A percentile compares a stretch with the other conserved stretches of the same genome.
Conservation (phyloP, 2,329 filamentous ascomycete genomes). For the Lachnum nothofagi region DNA sequence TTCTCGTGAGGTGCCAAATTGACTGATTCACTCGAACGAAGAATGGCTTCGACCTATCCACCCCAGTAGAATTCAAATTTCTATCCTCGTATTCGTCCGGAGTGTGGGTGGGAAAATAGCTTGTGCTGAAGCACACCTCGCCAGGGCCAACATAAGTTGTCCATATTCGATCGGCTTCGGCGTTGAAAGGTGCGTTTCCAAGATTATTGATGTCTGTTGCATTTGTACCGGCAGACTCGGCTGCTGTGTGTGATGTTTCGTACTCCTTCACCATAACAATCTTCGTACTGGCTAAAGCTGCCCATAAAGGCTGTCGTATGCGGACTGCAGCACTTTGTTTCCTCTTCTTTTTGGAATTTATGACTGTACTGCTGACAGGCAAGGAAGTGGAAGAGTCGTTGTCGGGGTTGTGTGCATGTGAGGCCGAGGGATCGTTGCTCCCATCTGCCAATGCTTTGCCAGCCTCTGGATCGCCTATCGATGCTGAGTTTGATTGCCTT, state of each 20-base stretch:
- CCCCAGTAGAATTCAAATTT: slow-evolving; percentile 39
- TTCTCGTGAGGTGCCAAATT: slow-evolving; percentile 72
- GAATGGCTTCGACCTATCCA: slow-evolving; percentile 69
- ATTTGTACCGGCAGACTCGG: slow-evolving; percentile 68
- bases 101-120: slow-evolving; percentile 50
- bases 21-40: slow-evolving; percentile 75
- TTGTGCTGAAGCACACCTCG: slow-evolving; percentile 71
- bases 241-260: slow-evolving; percentile 71
- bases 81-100: slow-evolving; percentile 34
- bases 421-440: slow-evolving; percentile 41
- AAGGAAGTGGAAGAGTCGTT: slow-evolving; percentile 24
- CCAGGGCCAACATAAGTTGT: slow-evolving; percentile 74
- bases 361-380: slow-evolving; percentile 34
- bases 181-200: slow-evolving; percentile 68
- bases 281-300: slow-evolving; percentile 90
- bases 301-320: slow-evolving; percentile 88
- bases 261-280: slow-evolving; percentile 92
- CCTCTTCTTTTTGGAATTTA: slow-evolving; percentile 72
- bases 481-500: slow-evolving; percentile 47
- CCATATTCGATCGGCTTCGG: slow-evolving; percentile 69
- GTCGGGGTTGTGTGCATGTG: slow-evolving; percentile 22
- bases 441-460: slow-evolving; percentile 48
- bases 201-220: slow-evolving; percentile 73
- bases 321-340: slow-evolving; percentile 88
- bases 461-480: slow-evolving; percentile 57